These are phyloP conservation scores for Pseudotulostoma volvatum DNA, from an alignment of 495 filamentous ascomycete species.

Conservation along the genomic window DNA sequence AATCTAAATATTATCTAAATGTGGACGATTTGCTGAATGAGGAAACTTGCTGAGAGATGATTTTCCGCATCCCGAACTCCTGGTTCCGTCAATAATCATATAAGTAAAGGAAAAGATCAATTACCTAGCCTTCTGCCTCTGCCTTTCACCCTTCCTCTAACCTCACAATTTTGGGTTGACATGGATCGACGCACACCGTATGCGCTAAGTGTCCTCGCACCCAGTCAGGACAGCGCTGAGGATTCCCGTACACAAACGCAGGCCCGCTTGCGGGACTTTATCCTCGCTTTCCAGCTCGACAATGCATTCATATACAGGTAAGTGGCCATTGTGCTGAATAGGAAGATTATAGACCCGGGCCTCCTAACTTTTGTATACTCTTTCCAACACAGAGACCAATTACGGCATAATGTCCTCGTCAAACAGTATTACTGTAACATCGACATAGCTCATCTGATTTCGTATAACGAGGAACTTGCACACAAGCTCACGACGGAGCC, in stretches of 20 bases:
- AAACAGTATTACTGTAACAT: constrained; percentile 96
- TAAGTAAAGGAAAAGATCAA: too few species aligned
- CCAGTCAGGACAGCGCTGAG: constrained; percentile 45
- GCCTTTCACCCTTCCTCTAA: constrained; percentile 1
- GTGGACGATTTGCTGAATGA: too few species aligned
- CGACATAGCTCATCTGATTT: constrained; percentile 90
- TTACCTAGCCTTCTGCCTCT: not conserved
- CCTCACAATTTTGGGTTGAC: too few species aligned
- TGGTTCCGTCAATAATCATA: too few species aligned
- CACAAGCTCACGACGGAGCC: constrained; percentile 83
- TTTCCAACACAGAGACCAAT: constrained; percentile 79
- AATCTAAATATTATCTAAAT: too few species aligned
- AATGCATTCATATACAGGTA: constrained; percentile 94
- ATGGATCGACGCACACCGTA: constrained; percentile 88
- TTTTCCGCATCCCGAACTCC: too few species aligned
- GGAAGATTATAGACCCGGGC: not conserved
- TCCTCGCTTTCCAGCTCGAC: constrained; percentile 88
- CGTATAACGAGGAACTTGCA: constrained; percentile 90
- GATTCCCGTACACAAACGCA: constrained; percentile 40
- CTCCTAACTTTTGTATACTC: too few species aligned
- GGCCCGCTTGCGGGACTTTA: constrained; percentile 51
- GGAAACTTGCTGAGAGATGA: too few species aligned
- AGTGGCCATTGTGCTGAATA: constrained; percentile 1
- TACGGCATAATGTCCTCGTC: constrained; percentile 86
- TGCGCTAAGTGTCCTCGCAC: constrained; percentile 62